Conservation (phyloP, 768 basidiomycete species). For the Russula emetica region DNA sequence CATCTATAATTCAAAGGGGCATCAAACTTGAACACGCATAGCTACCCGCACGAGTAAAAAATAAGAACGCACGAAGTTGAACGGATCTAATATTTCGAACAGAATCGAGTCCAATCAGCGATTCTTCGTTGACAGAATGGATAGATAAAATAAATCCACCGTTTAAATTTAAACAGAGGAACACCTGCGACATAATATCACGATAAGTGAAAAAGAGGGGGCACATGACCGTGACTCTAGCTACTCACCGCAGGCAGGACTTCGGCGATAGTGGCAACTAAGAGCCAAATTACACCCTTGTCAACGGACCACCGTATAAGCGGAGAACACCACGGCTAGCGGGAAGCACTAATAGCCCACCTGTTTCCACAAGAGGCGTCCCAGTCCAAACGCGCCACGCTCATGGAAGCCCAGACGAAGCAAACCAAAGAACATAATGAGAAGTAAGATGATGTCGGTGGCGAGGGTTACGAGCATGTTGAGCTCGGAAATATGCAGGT, state of each 20-base stretch:
- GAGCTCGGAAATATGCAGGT: background rate
- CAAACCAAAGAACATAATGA: background rate
- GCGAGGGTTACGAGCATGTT: background rate
- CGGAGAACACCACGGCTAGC: too few species aligned
- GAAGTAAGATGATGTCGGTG: background rate
- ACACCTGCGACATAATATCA: background rate
- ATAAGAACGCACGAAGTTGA: background rate
- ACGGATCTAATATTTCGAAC: background rate
- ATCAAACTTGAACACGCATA: background rate
- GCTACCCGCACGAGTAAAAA: too few species aligned
- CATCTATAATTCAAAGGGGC: background rate
- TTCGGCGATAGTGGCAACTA: too few species aligned
- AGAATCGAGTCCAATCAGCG: background rate
- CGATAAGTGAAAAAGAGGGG: background rate
- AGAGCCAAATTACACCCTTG: too few species aligned
- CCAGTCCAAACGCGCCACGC: too few species aligned
- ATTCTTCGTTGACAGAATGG: background rate
- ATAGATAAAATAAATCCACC: background rate
- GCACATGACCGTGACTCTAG: too few species aligned
- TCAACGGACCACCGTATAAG: too few species aligned
- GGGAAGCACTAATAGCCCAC: too few species aligned
- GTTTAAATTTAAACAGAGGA: background rate
- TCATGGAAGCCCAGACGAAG: background rate
- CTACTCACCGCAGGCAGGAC: too few species aligned
- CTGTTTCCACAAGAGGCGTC: too few species aligned